These are phyloP conservation scores for Aspergillus sparsus DNA, from an alignment of 495 filamentous ascomycete species.

Conservation along the genomic window DNA sequence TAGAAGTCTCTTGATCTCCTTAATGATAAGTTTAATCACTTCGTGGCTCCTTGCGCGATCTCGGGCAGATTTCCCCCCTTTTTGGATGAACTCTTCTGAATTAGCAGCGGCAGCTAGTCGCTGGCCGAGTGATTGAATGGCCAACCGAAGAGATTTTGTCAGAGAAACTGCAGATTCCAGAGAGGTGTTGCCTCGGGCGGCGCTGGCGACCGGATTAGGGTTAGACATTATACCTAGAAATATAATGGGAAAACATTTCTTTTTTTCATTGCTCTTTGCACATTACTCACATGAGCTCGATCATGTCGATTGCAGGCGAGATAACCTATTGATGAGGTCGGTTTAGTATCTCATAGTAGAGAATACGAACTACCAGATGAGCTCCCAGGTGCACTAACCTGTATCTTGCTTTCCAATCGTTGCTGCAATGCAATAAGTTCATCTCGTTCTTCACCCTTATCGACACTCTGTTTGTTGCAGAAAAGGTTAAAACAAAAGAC, in stretches of 20 bases:
- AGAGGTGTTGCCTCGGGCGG: constrained; percentile 91
- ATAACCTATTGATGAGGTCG: constrained; percentile 61
- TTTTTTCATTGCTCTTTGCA: neutral
- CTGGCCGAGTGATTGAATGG: constrained; percentile 82
- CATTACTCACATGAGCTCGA: constrained; percentile 76
- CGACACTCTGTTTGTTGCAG: constrained; percentile 55
- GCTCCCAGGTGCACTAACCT: constrained; percentile 47
- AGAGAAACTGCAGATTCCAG: constrained; percentile 85
- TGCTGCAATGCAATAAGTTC: constrained; percentile 73
- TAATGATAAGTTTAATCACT: constrained; percentile 69
- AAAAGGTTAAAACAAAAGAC: neutral
- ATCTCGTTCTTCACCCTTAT: constrained; percentile 62
- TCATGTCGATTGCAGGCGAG: constrained; percentile 89
- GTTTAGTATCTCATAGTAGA: neutral
- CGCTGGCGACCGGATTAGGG: constrained; percentile 46
- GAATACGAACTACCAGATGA: neutral
- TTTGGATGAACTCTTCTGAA: constrained; percentile 61
- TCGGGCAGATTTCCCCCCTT: constrained; percentile 50
- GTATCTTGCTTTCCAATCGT: constrained; percentile 79
- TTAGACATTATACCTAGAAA: neutral
- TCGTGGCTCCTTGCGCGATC: constrained; percentile 51
- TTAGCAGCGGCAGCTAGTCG: constrained; percentile 69
- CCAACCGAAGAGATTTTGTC: constrained; percentile 82
- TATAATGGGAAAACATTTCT: neutral
- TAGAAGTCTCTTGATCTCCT: constrained; percentile 75